Base-by-base conservation (phyloP, 257 asterid species). In the Nicotiana attenuata region DNA sequence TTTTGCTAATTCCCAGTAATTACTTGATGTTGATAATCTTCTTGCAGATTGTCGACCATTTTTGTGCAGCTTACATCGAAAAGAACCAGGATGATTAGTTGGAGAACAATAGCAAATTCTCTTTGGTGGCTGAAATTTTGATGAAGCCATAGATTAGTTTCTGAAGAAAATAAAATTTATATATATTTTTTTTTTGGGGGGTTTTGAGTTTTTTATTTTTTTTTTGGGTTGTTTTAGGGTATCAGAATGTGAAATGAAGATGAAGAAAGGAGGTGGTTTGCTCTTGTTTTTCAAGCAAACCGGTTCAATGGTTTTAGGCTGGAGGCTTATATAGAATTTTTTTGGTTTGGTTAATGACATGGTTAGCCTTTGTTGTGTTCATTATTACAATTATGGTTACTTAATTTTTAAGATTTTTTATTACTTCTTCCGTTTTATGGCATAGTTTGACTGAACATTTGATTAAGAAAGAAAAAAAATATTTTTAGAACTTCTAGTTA, bases 51-150 rank as follows among this genome's bases (percentile, higher is more conserved):
- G 31, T 22, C 38, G 67, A 0, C 47, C 38, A 38, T 66, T 81
- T 66, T 65, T 50, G 16, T 81, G 83, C 2, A 81, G n/a, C n/a
- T 67, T 81, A 1, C 83, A 81, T 38, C 83, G 19, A 17, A 66
- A 81, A 7, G 83, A 81, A 56, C 83, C 83, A 2, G 83, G 78
- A 11, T 81, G 83, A 20, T 0, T 65, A 14, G 83, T 81, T 0
- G 83, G 83, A 67, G 83, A 81, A 81, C 83, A 81, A 20, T 29
- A 33, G 16, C 83, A 81, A 15, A 57, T 29, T 8, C 79, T 69
- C 10, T 33, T 66, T 50, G 26, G 35, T 29, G 68, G 14, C 7
- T 66, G 77, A 26, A 67, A 66, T 31, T 81, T 81, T 31, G 67
- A 33, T 47, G 83, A 81, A 66, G 78, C 83, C 83, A 81, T 81